A percentile compares a stretch with the other conserved stretches of the same genome.
phyloP scores from a whole-genome alignment of 2,329 filamentous ascomycete genomes.

The Paradendryphiella salina region DNA sequence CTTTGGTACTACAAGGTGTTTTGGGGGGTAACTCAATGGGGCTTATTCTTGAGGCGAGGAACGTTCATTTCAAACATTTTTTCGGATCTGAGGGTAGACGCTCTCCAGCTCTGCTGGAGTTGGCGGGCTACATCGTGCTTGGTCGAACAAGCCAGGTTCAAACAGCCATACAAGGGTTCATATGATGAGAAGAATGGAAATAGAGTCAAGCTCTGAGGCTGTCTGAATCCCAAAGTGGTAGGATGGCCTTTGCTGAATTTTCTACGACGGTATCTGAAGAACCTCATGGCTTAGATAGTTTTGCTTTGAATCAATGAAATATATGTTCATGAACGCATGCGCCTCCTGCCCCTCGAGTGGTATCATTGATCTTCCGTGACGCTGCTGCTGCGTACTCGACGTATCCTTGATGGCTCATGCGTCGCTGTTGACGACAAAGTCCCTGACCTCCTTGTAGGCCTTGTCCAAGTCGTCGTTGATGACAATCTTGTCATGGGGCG shows the following conservation, averaged over 20 bases:
- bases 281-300: conserved; percentile 42
- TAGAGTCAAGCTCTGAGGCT: conserved; percentile 99
- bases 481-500: conserved; percentile 57
- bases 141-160: conserved; percentile 70
- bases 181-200: conserved; percentile 84
- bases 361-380: conserved; percentile 9
- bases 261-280: conserved; percentile 55
- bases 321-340: neutral
- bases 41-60: conserved; percentile 99
- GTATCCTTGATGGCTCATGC: conserved; percentile 17
- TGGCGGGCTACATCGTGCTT: conserved; percentile 54
- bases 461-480: conserved; percentile 57
- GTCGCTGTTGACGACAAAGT: conserved; percentile 53
- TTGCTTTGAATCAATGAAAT: conserved; percentile 2
- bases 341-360: conserved; percentile 3
- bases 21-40: conserved; percentile 94
- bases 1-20: conserved; percentile 43
- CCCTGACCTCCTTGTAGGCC: conserved; percentile 55
- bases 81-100: conserved; percentile 52
- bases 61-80: conserved; percentile 55
- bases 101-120: conserved; percentile 19
- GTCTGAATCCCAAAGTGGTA: conserved; percentile 53
- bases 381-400: neutral
- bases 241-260: conserved; percentile 48
- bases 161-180: conserved; percentile 55